Conservation (phyloP, 2,329 filamentous ascomycete genomes). For the Beauveria sp. region DNA sequence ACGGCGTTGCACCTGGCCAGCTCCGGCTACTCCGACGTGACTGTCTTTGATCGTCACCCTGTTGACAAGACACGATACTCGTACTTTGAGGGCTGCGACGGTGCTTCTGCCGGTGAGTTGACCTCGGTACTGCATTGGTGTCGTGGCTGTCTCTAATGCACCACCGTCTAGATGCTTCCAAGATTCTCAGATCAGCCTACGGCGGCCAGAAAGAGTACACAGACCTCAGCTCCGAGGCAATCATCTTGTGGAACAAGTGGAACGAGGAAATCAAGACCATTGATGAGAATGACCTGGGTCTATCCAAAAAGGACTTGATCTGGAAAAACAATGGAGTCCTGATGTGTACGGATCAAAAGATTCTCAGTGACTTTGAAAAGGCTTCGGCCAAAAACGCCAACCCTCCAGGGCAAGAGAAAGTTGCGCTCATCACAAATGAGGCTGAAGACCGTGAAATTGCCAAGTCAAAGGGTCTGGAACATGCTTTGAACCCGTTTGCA, state of each 20-base stretch:
- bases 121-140: background rate
- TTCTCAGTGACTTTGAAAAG: background rate
- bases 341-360: background rate
- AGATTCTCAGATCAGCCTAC: slow-evolving; percentile 32
- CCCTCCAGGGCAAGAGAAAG: background rate
- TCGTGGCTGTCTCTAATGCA: background rate
- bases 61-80: slow-evolving; percentile 33
- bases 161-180: slow-evolving; percentile 25
- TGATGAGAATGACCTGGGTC: slow-evolving; percentile 17
- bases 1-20: slow-evolving; percentile 25
- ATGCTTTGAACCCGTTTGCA: slow-evolving; percentile 31
- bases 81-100: slow-evolving; percentile 33
- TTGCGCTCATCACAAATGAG: background rate
- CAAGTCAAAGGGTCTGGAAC: slow-evolving; percentile 20
- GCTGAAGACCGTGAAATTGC: slow-evolving; percentile 16
- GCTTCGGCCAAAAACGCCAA: background rate
- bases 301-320: slow-evolving; percentile 15
- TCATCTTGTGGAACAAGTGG: slow-evolving; percentile 36
- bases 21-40: slow-evolving; percentile 38
- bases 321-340: slow-evolving; percentile 30
- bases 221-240: slow-evolving; percentile 34
- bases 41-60: slow-evolving; percentile 39
- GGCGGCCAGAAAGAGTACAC: slow-evolving; percentile 38
- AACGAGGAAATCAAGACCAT: slow-evolving; percentile 31
- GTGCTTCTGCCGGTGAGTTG: slow-evolving; percentile 32